These are phyloP conservation scores for Xanthoconium separans DNA, from an alignment of 1,284 basidiomycete genomes.

Conservation along the genomic window DNA sequence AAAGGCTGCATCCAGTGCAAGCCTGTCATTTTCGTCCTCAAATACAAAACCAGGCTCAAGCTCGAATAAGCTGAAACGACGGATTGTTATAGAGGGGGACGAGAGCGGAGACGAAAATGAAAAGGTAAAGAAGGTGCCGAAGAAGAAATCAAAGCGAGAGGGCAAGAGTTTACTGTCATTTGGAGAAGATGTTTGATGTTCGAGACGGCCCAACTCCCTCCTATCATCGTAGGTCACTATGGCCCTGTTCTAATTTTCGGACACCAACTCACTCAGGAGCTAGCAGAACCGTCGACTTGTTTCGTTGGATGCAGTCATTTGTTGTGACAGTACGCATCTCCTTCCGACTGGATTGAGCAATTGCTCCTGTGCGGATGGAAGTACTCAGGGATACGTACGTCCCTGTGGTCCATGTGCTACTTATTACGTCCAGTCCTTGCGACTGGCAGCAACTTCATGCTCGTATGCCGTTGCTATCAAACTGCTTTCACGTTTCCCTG, in stretches of 20 bases:
- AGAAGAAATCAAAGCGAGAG: conserved; percentile 49
- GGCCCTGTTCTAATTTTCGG: background rate
- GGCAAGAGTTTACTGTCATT: conserved; percentile 60
- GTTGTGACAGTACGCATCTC: background rate
- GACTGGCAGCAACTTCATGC: background rate
- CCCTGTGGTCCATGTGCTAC: background rate
- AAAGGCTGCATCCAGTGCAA: conserved; percentile 19
- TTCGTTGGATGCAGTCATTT: background rate
- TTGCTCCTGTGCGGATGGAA: background rate
- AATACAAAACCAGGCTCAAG: conserved; percentile 22
- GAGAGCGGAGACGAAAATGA: conserved; percentile 25
- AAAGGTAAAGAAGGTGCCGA: conserved; percentile 35
- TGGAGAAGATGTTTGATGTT: conserved; percentile 39
- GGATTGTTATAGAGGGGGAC: conserved; percentile 36
- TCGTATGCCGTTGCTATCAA: conserved; percentile 10
- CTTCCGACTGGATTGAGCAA: background rate
- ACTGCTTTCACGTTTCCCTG: conserved; percentile 7
- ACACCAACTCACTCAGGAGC: background rate
- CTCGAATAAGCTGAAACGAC: conserved; percentile 40
- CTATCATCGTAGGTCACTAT: conserved; percentile 3
- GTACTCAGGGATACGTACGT: conserved; percentile 1
- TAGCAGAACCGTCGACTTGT: background rate
- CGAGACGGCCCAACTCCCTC: background rate
- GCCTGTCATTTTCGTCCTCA: conserved; percentile 45
- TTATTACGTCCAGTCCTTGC: conserved; percentile 16